Conservation (phyloP, 2,329 filamentous ascomycete species). For the Bipolaris bicolor region DNA sequence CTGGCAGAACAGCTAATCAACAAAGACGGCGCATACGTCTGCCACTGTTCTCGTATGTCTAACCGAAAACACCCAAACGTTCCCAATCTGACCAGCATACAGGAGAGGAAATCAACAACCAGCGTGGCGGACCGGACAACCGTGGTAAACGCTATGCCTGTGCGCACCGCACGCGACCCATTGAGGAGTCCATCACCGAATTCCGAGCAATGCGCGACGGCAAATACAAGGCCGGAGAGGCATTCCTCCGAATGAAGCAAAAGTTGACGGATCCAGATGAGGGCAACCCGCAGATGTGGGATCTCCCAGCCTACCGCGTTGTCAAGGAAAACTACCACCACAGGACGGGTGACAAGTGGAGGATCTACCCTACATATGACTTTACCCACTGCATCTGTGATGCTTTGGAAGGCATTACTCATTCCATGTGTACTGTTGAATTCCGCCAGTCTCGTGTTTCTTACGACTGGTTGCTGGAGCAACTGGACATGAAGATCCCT, state of each 20-base stretch:
- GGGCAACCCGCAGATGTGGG: conserved; percentile 95
- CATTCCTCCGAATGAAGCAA: conserved; percentile 92
- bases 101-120: conserved; percentile 82
- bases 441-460: conserved; percentile 84
- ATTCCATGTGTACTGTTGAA: conserved; percentile 91
- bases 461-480: conserved; percentile 89
- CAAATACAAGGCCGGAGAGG: conserved; percentile 83
- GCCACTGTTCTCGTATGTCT: conserved; percentile 72
- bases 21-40: conserved; percentile 76
- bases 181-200: conserved; percentile 78
- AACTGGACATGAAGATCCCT: conserved; percentile 78
- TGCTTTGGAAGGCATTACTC: conserved; percentile 89
- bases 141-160: conserved; percentile 77
- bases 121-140: conserved; percentile 78
- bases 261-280: conserved; percentile 66
- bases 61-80: no score
- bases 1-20: conserved; percentile 83
- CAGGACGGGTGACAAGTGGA: conserved; percentile 82
- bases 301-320: conserved; percentile 88
- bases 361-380: conserved; percentile 94
- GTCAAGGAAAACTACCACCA: conserved; percentile 75
- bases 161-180: conserved; percentile 74
- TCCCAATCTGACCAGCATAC: conserved; percentile 29
- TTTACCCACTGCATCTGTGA: conserved; percentile 91
- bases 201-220: conserved; percentile 92